Evolutionary conservation across 139 green algal species (phyloP), one percentile per base, ranked within the genome.

Genomic region (Auxenochlorella pyrenoidosa): DNA sequence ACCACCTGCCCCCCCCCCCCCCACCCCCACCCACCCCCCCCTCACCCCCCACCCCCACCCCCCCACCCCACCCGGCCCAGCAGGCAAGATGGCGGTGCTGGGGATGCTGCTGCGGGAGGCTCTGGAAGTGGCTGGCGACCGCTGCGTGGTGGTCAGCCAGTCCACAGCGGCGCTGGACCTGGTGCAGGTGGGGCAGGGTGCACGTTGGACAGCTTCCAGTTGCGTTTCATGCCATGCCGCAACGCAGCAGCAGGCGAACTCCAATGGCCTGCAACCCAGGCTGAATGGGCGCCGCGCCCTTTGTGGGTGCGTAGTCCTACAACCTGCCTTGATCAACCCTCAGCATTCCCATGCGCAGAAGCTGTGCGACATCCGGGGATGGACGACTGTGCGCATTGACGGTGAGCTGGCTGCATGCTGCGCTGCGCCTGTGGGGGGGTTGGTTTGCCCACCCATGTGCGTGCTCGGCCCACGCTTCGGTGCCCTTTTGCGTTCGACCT

Each of bases 21-120:
- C n/a, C 2, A 38, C 81, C 6, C 6, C 10, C 15, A 79, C n/a
- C 24, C 26, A 36, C 16, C 32, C 51, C 21, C 5, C 6, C 0
- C 12, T n/a, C 51, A 19, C 68, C n/a, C 1, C 32, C 22, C 3
- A 19, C 2, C 44, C 21, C 19, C 43, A 26, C 32, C 0, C 36
- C 40, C 6, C 12, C 47, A 58, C 47, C 8, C 47, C 15, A 16
- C 21, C 82, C 15, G 68, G 8, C 32, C 40, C 51, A 70, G 86
- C 91, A 93, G 92, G 92, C 78, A 98, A 97, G 91, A 88, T 97
- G 91, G n/a, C 51, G 0, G 86, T 80, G 76, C 89, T 97, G 75
- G 41, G 65, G 22, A 63, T 73, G 34, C 87, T 98, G 89, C 89
- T 97, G 60, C 4, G 75, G 12, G 59, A 43, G 75, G 91, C 93